Conservation (phyloP, 2,329 filamentous ascomycete species). For the Triangularia verruculosa region DNA sequence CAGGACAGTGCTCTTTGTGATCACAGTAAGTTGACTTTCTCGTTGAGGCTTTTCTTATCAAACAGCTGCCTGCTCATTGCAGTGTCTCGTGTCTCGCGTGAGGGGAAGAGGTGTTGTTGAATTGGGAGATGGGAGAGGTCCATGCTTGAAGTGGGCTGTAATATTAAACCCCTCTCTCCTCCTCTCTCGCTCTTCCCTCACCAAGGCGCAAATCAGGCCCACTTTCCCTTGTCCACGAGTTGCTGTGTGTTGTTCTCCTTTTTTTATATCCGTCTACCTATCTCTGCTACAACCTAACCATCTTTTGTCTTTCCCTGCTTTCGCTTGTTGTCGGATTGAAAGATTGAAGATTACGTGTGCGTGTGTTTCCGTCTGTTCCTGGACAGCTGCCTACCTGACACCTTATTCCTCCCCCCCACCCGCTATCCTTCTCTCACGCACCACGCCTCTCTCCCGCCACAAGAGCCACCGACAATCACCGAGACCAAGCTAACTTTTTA, state of each 20-base stretch:
- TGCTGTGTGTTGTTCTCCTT: too few relatives aligned
- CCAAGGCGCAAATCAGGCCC: background rate
- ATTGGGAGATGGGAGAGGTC: background rate
- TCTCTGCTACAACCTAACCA: too few relatives aligned
- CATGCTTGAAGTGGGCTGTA: constrained; percentile 2
- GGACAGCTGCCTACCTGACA: too few relatives aligned
- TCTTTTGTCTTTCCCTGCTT: too few relatives aligned
- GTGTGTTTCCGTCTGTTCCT: background rate
- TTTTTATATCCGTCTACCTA: background rate
- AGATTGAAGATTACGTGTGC: background rate
- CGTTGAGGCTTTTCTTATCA: background rate
- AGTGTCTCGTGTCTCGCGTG: background rate
- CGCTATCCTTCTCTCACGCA: background rate
- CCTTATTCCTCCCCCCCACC: background rate
- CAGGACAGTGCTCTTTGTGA: too few relatives aligned
- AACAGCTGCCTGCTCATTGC: background rate
- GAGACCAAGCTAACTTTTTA: background rate
- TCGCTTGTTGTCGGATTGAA: too few relatives aligned
- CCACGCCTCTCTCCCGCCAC: background rate
- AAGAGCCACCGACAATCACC: background rate
- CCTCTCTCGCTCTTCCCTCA: background rate
- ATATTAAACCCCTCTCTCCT: constrained; percentile 1
- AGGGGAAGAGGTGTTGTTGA: background rate
- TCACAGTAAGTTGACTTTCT: background rate
- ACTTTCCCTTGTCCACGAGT: background rate